A percentile compares a stretch with the other conserved stretches of the same genome.
Evolutionary conservation across 495 filamentous ascomycete genomes (phyloP).

Genomic region (Aspergillus wentii): DNA sequence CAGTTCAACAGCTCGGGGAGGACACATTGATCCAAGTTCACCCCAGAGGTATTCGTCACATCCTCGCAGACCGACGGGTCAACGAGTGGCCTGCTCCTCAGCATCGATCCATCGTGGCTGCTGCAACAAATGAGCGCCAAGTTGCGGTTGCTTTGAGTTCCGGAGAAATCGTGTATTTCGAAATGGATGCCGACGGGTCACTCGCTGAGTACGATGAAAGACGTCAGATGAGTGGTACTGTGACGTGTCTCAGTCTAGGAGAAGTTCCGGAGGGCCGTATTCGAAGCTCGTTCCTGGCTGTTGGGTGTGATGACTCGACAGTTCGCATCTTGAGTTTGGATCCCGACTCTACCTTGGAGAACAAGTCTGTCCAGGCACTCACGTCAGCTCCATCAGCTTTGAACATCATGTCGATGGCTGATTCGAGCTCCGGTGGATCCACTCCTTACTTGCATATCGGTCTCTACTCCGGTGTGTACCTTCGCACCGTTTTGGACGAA

Average conservation of each 20-base stretch:
- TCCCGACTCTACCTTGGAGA: constrained; percentile 83
- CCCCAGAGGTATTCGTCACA: constrained; percentile 88
- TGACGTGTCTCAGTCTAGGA: constrained; percentile 90
- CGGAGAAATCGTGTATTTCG: constrained; percentile 96
- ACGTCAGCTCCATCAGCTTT: constrained; percentile 85
- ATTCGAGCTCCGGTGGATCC: constrained; percentile 72
- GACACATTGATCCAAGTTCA: constrained; percentile 93
- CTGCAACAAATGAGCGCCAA: constrained; percentile 88
- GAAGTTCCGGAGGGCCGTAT: constrained; percentile 85
- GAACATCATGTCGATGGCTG: constrained; percentile 91
- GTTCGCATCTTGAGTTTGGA: constrained; percentile 89
- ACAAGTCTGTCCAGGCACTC: constrained; percentile 87
- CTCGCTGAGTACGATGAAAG: constrained; percentile 94
- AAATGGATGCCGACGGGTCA: constrained; percentile 86
- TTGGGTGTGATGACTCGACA: constrained; percentile 94
- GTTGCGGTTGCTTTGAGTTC: constrained; percentile 91
- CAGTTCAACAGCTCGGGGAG: constrained; percentile 90
- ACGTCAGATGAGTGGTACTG: constrained; percentile 91
- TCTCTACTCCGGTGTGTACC: constrained; percentile 89
- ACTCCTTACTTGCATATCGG: constrained; percentile 94
- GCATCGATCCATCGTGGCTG: constrained; percentile 93
- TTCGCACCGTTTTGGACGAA: constrained; percentile 90
- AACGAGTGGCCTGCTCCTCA: constrained; percentile 94
- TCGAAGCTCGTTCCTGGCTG: constrained; percentile 84
- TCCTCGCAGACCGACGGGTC: constrained; percentile 70